Base-by-base conservation (phyloP, 179 eudicot genomes). In the Pouteria campechiana region DNA sequence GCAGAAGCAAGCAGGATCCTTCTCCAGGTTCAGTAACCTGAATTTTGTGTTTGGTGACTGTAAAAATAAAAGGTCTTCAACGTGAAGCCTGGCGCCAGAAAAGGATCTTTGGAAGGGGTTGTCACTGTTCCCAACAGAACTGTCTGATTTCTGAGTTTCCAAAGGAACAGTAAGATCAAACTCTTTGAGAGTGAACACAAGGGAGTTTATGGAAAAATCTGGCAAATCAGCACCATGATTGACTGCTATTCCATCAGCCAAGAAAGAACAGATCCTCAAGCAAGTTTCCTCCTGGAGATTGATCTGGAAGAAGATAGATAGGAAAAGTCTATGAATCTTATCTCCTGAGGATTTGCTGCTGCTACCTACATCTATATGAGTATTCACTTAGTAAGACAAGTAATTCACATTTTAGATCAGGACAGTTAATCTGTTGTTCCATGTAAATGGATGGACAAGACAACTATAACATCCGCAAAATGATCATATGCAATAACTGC, bases 281-380 rank as follows among this genome's bases (percentile, higher is more conserved):
- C 94, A 90, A 31, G 98, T 86, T 48, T 86, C 96, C 61, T 90
- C 98, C 66, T 86, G 95, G 65, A 90, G 93, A 70, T 81, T 72
- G 64, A 89, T 54, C 97, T 89, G 90, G 22, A 44, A 48, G 56
- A 57, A 29, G 40, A 32, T 39, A 11, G 20, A 29, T 37, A 27
- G 38, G 7, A 47, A 32, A 8, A 19, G 52, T n/a, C n/a, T n/a
- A n/a, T n/a, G n/a, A n/a, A n/a, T n/a, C n/a, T n/a, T n/a, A n/a
- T n/a, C n/a, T n/a, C n/a, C n/a, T n/a, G n/a, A n/a, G n/a, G n/a
- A n/a, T n/a, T n/a, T n/a, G n/a, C n/a, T n/a, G n/a, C n/a, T n/a
- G n/a, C n/a, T n/a, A n/a, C n/a, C n/a, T n/a, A n/a, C n/a, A n/a
- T n/a, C n/a, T n/a, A n/a, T n/a, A n/a, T n/a, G n/a, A n/a, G n/a